Percentiles rank a stretch among this genome's conserved stretches.
Evolutionary conservation across 2,329 filamentous ascomycete species (phyloP).

Genomic region (Rutstroemia sp.): DNA sequence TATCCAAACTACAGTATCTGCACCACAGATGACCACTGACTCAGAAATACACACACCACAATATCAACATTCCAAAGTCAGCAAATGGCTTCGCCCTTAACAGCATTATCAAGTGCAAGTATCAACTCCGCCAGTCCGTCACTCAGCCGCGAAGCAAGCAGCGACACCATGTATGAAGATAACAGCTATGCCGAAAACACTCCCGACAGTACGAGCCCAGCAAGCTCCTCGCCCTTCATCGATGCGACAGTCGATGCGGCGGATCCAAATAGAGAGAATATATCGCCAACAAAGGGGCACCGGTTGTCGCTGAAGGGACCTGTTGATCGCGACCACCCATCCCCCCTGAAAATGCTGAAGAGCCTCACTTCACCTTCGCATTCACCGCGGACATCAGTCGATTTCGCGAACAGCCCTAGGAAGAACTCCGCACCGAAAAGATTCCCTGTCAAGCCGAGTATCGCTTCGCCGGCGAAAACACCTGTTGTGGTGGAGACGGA

Average conservation of each 20-base stretch:
- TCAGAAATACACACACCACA: conserved; percentile 4
- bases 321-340: conserved; percentile 20
- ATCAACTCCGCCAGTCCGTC: conserved; percentile 13
- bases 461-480: conserved; percentile 29
- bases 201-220: conserved; percentile 22
- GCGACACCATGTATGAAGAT: conserved; percentile 19
- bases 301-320: conserved; percentile 20
- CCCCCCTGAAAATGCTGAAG: conserved; percentile 26
- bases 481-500: conserved; percentile 17
- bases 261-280: conserved; percentile 21
- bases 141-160: conserved; percentile 12
- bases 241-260: conserved; percentile 16
- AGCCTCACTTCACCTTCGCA: conserved; percentile 20
- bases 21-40: conserved; percentile 4
- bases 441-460: conserved; percentile 50
- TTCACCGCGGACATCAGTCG: conserved; percentile 17
- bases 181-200: conserved; percentile 19
- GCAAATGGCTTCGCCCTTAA: conserved; percentile 13
- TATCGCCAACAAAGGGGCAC: conserved; percentile 23
- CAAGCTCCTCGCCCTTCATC: conserved; percentile 26
- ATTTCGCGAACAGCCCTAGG: conserved; percentile 34
- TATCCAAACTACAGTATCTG: conserved; percentile 4
- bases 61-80: neutral
- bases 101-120: neutral
- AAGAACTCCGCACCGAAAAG: conserved; percentile 45